A percentile compares a stretch with the other conserved stretches of the same genome.
These are phyloP conservation scores for Endogone sp. DNA, from an alignment of 192 early-diverging fungal genomes.

Conservation along the genomic window DNA sequence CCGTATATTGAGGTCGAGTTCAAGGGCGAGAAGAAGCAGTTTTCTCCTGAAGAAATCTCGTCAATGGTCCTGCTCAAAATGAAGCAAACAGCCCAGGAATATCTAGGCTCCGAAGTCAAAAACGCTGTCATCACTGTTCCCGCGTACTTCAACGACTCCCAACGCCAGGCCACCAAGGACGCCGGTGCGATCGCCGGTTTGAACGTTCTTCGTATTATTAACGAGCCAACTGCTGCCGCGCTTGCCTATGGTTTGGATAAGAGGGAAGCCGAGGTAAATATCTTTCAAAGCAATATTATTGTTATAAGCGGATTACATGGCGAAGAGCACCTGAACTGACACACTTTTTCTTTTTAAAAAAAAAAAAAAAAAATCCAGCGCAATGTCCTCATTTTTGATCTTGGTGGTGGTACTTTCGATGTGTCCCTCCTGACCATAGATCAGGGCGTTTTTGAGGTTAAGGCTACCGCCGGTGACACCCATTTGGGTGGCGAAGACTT, in stretches of 20 bases:
- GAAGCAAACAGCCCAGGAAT: slow-evolving; percentile 78
- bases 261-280: slow-evolving; percentile 53
- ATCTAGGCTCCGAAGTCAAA: slow-evolving; percentile 66
- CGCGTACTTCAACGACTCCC: slow-evolving; percentile 98
- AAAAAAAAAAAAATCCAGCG: slow-evolving; percentile 66
- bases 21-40: slow-evolving; percentile 95
- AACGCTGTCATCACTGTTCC: slow-evolving; percentile 95
- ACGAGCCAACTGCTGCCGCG: slow-evolving; percentile 99
- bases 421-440: slow-evolving; percentile 97
- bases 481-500: slow-evolving; percentile 99
- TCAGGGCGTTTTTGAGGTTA: slow-evolving; percentile 98
- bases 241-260: slow-evolving; percentile 99
- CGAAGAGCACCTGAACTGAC: not conserved
- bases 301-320: too few species aligned
- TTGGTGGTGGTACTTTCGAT: slow-evolving; percentile 98
- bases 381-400: slow-evolving; percentile 98
- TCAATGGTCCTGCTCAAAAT: slow-evolving; percentile 96
- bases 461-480: slow-evolving; percentile 99
- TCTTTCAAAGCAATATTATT: too few species aligned
- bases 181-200: slow-evolving; percentile 94
- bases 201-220: slow-evolving; percentile 99
- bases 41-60: slow-evolving; percentile 98
- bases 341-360: not conserved
- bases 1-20: slow-evolving; percentile 89
- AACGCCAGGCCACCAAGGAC: slow-evolving; percentile 99